Conservation (phyloP, 176 grass and related monocot genomes). For the Bonia amplexicaulis region DNA sequence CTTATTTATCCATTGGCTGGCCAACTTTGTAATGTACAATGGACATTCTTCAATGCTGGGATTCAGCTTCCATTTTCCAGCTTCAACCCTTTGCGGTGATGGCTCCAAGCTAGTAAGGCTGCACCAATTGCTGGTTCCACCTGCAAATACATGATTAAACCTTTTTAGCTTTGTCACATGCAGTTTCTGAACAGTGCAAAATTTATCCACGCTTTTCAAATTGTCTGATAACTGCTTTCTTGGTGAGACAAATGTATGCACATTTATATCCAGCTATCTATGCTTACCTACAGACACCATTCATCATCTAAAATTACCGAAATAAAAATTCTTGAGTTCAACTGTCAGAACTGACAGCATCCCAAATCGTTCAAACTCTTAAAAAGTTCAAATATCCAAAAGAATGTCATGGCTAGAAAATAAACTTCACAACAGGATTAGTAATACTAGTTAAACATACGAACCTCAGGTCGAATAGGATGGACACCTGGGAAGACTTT, state of each 20-base stretch:
- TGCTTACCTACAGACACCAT: not conserved
- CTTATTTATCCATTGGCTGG: not conserved
- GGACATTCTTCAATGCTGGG: not conserved
- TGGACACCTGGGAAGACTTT: conserved; percentile 64
- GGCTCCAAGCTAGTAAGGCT: conserved; percentile 69
- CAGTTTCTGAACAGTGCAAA: not conserved
- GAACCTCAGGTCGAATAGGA: conserved; percentile 76
- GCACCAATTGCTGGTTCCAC: conserved; percentile 90
- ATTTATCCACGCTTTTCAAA: not conserved
- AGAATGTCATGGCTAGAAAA: conserved; percentile 12
- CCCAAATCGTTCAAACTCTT: not conserved
- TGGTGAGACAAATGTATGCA: not conserved
- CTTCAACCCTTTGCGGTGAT: conserved; percentile 38
- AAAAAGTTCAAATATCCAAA: not conserved
- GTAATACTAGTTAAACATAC: conserved; percentile 2
- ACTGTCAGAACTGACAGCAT: not conserved
- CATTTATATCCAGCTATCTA: not conserved
- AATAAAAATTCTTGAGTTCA: not conserved
- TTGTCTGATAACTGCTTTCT: not conserved
- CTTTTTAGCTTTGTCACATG: not conserved
- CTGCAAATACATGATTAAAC: conserved; percentile 30
- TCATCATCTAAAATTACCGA: not conserved
- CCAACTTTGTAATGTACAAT: conserved; percentile 22
- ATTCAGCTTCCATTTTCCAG: conserved; percentile 49
- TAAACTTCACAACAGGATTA: not conserved